A percentile compares a stretch with the other conserved stretches of the same genome.
These are phyloP conservation scores for Neurospora sp. DNA, from an alignment of 495 filamentous ascomycete species.

Conservation along the genomic window DNA sequence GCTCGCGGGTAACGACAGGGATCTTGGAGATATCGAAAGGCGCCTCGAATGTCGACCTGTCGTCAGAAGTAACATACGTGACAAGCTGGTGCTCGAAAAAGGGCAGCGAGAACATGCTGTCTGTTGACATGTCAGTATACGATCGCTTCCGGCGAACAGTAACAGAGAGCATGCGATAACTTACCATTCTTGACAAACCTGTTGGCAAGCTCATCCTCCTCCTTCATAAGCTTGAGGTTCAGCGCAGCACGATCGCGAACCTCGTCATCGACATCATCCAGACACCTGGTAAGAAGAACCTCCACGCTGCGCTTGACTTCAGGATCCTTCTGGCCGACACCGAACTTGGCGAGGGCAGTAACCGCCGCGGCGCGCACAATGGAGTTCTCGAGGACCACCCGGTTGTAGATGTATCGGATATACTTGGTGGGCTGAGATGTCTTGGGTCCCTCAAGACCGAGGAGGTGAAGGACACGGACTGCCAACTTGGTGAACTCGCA, in stretches of 20 bases:
- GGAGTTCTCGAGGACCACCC: slow-evolving; percentile 94
- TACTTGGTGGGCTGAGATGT: slow-evolving; percentile 96
- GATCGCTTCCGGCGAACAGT: slow-evolving; percentile 1
- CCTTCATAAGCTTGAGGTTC: slow-evolving; percentile 81
- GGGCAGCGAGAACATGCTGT: slow-evolving; percentile 85
- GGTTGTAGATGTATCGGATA: slow-evolving; percentile 98
- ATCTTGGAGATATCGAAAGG: slow-evolving; percentile 87
- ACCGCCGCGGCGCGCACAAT: slow-evolving; percentile 93
- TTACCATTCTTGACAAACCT: slow-evolving; percentile 87
- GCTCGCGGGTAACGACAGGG: slow-evolving; percentile 90
- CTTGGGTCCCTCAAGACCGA: slow-evolving; percentile 90
- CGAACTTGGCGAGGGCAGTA: slow-evolving; percentile 92
- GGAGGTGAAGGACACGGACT: slow-evolving; percentile 84
- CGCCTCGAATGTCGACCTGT: slow-evolving; percentile 69
- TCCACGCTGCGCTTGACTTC: slow-evolving; percentile 93
- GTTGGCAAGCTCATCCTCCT: slow-evolving; percentile 71
- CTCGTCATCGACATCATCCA: slow-evolving; percentile 97
- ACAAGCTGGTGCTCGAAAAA: slow-evolving; percentile 95
- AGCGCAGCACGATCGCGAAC: slow-evolving; percentile 92
- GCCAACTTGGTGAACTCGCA: slow-evolving; percentile 99
- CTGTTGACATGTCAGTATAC: slow-evolving; percentile 33
- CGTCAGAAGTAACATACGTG: slow-evolving; percentile 90
- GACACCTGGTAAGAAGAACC: slow-evolving; percentile 83
- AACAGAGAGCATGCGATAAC: slow-evolving; percentile 9
- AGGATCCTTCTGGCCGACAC: slow-evolving; percentile 89